A percentile compares a stretch with the other conserved stretches of the same genome.
Conservation (phyloP, 306 rosid species). For the Vachellia pachyceras region DNA sequence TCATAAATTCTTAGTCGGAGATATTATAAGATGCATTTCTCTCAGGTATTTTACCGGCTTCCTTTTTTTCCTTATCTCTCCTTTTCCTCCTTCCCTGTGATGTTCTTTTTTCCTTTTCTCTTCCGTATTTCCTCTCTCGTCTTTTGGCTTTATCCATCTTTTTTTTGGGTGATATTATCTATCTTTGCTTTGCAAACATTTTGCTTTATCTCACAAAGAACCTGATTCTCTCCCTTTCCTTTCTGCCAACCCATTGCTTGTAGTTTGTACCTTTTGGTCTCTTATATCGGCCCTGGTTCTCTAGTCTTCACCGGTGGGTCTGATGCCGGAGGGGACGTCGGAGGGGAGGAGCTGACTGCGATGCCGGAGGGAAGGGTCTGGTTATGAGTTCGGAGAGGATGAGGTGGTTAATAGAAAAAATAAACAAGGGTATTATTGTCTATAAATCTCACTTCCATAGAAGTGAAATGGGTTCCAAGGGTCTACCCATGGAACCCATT, state of each 20-base stretch:
- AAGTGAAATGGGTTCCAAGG: no score
- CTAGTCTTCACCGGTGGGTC: neutral
- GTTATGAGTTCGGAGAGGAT: no score
- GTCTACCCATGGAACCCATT: no score
- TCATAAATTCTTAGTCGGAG: neutral
- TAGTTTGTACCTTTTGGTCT: constrained; percentile 28
- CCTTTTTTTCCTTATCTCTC: neutral
- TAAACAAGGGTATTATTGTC: no score
- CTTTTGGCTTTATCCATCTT: neutral
- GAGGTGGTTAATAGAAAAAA: no score
- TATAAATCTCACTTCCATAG: no score
- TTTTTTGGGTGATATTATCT: neutral
- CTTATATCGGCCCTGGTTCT: neutral
- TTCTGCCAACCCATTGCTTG: constrained; percentile 6
- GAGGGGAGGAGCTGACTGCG: no score
- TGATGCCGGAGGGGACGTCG: no score
- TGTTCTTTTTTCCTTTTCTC: neutral
- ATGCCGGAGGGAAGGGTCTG: no score
- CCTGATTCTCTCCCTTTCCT: constrained; percentile 57
- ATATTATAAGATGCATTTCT: neutral
- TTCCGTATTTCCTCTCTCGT: constrained; percentile 1
- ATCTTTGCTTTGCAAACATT: neutral
- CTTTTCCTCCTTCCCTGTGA: constrained; percentile 25
- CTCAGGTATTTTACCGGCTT: constrained; percentile 8
- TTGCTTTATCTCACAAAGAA: constrained; percentile 53